Evolutionary conservation across 441 rosid species (phyloP), one percentile per base, ranked within the genome.

Genomic region (Euphorbia schlechtendalii): DNA sequence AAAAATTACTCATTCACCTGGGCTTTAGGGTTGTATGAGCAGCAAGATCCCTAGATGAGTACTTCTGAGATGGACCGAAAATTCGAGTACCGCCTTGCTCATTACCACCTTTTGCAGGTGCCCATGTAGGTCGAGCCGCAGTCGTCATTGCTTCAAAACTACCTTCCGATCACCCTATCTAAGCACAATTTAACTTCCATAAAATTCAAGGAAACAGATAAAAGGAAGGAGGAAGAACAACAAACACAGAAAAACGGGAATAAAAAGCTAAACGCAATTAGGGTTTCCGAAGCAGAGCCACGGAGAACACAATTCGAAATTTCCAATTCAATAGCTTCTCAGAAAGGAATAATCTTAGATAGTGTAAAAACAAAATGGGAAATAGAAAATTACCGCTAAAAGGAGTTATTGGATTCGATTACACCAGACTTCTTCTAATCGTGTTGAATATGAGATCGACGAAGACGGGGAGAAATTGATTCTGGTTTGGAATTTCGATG

Each of bases 71-170:
- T 0, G 98, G 94, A 28, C 99, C 98, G 13, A 94, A 94, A 43
- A 94, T 87, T 55, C 96, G 85, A 65, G 98, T 86, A 51, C 96
- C 98, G 6, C 98, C 99, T 65, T 91, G 96, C 79, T 94, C 99
- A 64, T 91, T 86, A 13, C 96, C 96, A 68, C 99, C 99, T 81
- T 94, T 94, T 0, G 96, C 98, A 49, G 98, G 98, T 25, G 96
- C 96, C 99, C 98, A 94, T 2, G 99, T 94, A 4, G 99, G 99
- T 67, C 99, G 71, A 60, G 99, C 96, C 10, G 97, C 98, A 25
- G 96, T 89, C 61, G 99, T 94, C 99, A 89, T 91, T 48, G 54
- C 71, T 69, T 59, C 53, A 32, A 36, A 32, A 15, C 52, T 67
- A 38, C 25, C 55, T 53, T 61, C 56, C 40, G 28, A 41, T 61